Conservation (phyloP, 768 basidiomycete species). For the Hemileccinum impolitum region DNA sequence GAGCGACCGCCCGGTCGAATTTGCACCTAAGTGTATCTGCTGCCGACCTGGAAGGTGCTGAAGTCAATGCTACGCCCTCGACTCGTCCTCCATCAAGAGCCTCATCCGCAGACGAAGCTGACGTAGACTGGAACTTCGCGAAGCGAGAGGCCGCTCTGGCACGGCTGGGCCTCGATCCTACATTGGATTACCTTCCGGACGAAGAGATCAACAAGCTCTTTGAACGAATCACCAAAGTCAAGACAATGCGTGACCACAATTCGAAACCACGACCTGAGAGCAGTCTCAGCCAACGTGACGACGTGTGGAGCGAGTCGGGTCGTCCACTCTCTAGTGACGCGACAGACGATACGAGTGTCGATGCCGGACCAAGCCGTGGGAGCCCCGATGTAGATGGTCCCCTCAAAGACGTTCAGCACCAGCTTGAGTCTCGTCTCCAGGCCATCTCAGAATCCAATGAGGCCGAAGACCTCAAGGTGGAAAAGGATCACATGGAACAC, state of each 20-base stretch:
- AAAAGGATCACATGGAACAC: conserved; percentile 92
- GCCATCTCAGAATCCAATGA: conserved; percentile 66
- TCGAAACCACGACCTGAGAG: conserved; percentile 84
- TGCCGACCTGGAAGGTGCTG: conserved; percentile 56
- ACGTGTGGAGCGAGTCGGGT: conserved; percentile 88
- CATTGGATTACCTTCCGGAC: conserved; percentile 89
- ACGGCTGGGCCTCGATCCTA: conserved; percentile 80
- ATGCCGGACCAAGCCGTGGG: conserved; percentile 52
- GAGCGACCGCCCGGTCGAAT: conserved; percentile 69
- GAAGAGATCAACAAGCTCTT: conserved; percentile 92
- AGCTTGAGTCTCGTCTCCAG: conserved; percentile 66
- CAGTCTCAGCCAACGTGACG: conserved; percentile 81
- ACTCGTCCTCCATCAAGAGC: conserved; percentile 77
- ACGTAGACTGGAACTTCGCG: conserved; percentile 97
- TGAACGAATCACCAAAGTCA: conserved; percentile 91
- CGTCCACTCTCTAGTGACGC: conserved; percentile 74
- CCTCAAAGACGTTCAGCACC: conserved; percentile 68
- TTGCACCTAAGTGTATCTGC: conserved; percentile 64
- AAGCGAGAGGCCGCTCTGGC: conserved; percentile 91
- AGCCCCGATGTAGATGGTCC: conserved; percentile 67
- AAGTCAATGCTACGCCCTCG: conserved; percentile 40
- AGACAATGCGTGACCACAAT: conserved; percentile 80
- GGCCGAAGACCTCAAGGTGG: conserved; percentile 81
- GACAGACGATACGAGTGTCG: conserved; percentile 87
- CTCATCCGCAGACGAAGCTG: conserved; percentile 60